Percentiles rank a stretch among this genome's conserved stretches.
Evolutionary conservation across 2,329 filamentous ascomycete genomes (phyloP).

Genomic region (Colletotrichum sansevieriae): DNA sequence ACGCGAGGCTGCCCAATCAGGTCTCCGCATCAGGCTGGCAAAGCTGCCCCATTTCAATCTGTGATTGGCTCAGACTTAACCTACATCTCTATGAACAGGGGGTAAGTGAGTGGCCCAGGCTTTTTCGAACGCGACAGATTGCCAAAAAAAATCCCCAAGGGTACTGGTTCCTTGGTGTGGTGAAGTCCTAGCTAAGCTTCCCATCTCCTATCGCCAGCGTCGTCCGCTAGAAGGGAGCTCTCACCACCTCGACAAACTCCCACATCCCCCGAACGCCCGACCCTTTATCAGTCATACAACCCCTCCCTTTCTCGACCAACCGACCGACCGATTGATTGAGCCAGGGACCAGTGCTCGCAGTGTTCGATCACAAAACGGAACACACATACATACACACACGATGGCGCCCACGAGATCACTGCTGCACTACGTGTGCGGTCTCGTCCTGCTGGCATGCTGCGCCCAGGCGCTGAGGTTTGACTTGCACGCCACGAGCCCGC

Average conservation of each 20-base stretch:
- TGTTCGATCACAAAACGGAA: neutral
- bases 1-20: conserved; percentile 35
- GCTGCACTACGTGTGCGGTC: conserved; percentile 70
- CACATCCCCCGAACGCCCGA: neutral
- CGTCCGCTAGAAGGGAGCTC: conserved; percentile 35
- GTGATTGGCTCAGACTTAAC: conserved; percentile 24
- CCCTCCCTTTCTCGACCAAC: conserved; percentile 59
- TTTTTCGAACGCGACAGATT: conserved; percentile 44
- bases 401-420: conserved; percentile 66
- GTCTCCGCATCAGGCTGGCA: conserved; percentile 2
- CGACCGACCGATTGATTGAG: conserved; percentile 1
- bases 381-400: conserved; percentile 29
- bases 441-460: conserved; percentile 67
- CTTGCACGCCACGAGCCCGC: conserved; percentile 75
- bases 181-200: conserved; percentile 23
- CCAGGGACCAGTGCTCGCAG: no score
- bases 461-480: conserved; percentile 91
- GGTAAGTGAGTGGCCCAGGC: conserved; percentile 32
- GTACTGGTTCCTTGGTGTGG: conserved; percentile 7
- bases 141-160: conserved; percentile 42
- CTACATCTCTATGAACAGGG: conserved; percentile 15
- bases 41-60: neutral
- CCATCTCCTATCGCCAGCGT: conserved; percentile 38
- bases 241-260: conserved; percentile 30
- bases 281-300: neutral